Evolutionary conservation across 2,329 filamentous ascomycete species (phyloP).

Genomic region (Fusarium illudens): DNA sequence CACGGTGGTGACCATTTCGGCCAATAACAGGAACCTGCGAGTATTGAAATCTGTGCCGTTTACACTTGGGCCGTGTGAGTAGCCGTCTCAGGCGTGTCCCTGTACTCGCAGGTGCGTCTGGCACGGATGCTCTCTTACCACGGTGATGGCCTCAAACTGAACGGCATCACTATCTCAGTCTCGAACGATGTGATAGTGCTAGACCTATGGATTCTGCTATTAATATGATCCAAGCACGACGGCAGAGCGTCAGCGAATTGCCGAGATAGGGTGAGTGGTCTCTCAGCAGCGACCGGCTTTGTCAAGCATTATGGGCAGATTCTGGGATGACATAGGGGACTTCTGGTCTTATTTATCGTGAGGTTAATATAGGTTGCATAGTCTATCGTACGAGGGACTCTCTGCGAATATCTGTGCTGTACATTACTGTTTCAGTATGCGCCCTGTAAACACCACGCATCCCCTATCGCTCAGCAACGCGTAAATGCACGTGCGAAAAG

Average conservation of each 20-base stretch:
- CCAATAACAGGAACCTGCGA: not conserved
- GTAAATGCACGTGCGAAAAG: not conserved
- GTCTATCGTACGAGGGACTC: not conserved
- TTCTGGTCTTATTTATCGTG: not conserved
- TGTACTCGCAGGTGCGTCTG: not conserved
- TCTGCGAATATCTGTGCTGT: not conserved
- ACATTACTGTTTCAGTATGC: not conserved
- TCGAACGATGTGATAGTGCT: not conserved
- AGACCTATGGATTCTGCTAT: not conserved
- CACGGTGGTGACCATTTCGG: not conserved
- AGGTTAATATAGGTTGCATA: not conserved
- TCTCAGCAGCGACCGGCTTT: not conserved
- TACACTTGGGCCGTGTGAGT: too few relatives aligned
- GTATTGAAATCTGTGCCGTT: too few relatives aligned
- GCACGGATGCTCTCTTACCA: not conserved
- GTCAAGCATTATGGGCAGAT: not conserved
- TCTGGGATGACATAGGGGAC: not conserved
- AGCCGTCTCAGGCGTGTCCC: not conserved
- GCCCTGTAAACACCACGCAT: not conserved
- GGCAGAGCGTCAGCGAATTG: not conserved
- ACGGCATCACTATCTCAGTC: not conserved
- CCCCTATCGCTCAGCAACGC: not conserved
- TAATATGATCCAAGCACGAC: not conserved
- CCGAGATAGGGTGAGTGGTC: not conserved
- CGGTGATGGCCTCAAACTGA: not conserved